These are phyloP conservation scores for Aspergillus sp. DNA, from an alignment of 2,329 filamentous ascomycete genomes.

Conservation along the genomic window DNA sequence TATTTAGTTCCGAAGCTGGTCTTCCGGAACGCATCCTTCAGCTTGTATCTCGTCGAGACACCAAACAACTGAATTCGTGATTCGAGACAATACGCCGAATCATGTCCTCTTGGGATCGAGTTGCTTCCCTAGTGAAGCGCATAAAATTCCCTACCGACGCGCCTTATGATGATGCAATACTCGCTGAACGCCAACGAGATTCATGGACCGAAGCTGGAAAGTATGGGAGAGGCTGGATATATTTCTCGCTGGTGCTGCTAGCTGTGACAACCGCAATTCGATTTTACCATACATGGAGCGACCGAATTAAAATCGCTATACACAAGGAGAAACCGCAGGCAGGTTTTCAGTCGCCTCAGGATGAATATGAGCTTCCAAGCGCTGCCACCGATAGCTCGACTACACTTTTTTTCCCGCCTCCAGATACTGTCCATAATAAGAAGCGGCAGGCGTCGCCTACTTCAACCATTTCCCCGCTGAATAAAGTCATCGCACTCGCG, in stretches of 20 bases:
- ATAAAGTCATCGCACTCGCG: slow-evolving; percentile 78
- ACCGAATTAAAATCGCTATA: slow-evolving; percentile 86
- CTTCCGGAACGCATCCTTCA: not conserved
- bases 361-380: slow-evolving; percentile 62
- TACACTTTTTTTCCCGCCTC: slow-evolving; percentile 74
- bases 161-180: slow-evolving; percentile 50
- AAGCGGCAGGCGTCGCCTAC: slow-evolving; percentile 64
- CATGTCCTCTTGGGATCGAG: slow-evolving; percentile 17
- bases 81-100: not conserved
- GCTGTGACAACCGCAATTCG: slow-evolving; percentile 67
- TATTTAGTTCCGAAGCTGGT: slow-evolving; percentile 1
- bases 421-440: slow-evolving; percentile 56
- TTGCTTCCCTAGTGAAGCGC: slow-evolving; percentile 44
- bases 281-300: slow-evolving; percentile 86
- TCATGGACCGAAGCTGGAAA: slow-evolving; percentile 81
- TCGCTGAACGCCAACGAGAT: slow-evolving; percentile 61
- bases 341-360: slow-evolving; percentile 54
- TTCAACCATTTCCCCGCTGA: slow-evolving; percentile 71
- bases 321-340: slow-evolving; percentile 79
- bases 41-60: not conserved
- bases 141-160: slow-evolving; percentile 59
- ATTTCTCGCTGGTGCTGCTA: slow-evolving; percentile 75
- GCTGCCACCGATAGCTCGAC: slow-evolving; percentile 61
- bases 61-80: not conserved
- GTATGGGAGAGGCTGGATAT: slow-evolving; percentile 85